Percentiles rank a stretch among this genome's conserved stretches.
Conservation (phyloP, 805 yeast species). For the Cyberlindnera saturnus region DNA sequence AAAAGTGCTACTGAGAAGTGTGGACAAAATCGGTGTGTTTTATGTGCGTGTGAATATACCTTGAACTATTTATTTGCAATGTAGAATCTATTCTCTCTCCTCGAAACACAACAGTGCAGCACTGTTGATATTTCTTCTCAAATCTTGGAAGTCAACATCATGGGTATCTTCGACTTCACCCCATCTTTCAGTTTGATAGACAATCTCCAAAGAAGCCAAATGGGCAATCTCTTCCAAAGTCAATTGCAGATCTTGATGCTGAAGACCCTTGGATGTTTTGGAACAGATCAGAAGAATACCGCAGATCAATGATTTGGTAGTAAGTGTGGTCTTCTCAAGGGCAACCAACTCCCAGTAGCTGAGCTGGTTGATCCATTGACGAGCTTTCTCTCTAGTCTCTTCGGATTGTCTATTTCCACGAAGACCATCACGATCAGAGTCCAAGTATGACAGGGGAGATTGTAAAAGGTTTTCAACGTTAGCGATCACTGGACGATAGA, state of each 20-base stretch:
- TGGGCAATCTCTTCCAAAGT: conserved; percentile 67
- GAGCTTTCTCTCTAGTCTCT: conserved; percentile 55
- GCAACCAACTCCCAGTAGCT: conserved; percentile 79
- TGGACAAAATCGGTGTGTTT: too few relatives aligned
- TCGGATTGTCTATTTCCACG: conserved; percentile 71
- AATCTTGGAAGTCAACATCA: conserved; percentile 91
- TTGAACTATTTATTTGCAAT: background rate
- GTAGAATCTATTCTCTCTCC: conserved; percentile 8
- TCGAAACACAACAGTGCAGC: conserved; percentile 56
- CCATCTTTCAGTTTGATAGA: conserved; percentile 85
- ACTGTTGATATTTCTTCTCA: conserved; percentile 74
- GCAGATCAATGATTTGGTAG: conserved; percentile 80
- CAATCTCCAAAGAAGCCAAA: conserved; percentile 75
- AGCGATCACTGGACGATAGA: conserved; percentile 67
- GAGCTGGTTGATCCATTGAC: conserved; percentile 55
- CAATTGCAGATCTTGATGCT: conserved; percentile 24
- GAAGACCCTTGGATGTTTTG: conserved; percentile 42
- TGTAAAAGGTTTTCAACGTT: conserved; percentile 57
- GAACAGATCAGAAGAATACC: conserved; percentile 64
- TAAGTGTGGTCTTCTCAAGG: conserved; percentile 81
- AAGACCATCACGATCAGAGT: conserved; percentile 76
- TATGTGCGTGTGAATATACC: too few relatives aligned
- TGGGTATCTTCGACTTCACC: conserved; percentile 99
- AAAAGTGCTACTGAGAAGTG: too few relatives aligned
- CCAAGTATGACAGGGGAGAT: conserved; percentile 48